phyloP scores from a whole-genome alignment of 1,284 basidiomycete species.

The Ustilago shanxiensis region DNA sequence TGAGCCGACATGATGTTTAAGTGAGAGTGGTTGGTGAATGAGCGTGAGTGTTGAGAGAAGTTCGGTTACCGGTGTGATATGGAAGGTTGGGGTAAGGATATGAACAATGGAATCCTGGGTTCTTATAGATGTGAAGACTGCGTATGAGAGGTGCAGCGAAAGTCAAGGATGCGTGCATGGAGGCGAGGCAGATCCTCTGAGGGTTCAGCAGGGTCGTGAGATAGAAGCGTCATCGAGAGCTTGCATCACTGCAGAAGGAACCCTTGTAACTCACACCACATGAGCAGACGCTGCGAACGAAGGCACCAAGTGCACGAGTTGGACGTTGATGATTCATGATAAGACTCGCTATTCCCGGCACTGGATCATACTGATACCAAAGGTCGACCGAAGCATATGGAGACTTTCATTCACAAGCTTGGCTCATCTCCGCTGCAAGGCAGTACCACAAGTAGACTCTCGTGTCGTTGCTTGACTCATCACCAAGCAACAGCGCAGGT shows the following conservation, averaged over 20 bases:
- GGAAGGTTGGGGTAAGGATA: neutral
- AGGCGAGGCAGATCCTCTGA: constrained; percentile 14
- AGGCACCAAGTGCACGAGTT: neutral
- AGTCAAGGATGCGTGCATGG: constrained; percentile 9
- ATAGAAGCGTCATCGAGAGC: constrained; percentile 16
- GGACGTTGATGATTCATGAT: constrained; percentile 14
- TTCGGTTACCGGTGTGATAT: neutral
- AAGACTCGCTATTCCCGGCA: neutral
- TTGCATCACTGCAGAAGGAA: neutral
- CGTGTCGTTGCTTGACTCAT: neutral
- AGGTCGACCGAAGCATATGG: neutral
- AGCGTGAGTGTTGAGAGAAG: constrained; percentile 10
- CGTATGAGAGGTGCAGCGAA: neutral
- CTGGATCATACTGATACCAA: neutral
- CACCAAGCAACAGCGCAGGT: neutral
- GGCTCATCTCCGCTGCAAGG: neutral
- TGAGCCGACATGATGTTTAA: constrained; percentile 41
- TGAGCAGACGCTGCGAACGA: neutral
- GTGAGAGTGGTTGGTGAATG: constrained; percentile 10
- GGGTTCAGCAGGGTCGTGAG: neutral
- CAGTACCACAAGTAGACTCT: neutral
- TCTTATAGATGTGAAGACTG: constrained; percentile 16
- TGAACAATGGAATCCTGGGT: neutral
- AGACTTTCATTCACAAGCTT: neutral
- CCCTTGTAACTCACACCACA: neutral